Base-by-base conservation (phyloP, 768 basidiomycete species). In the Boletus eberwhitei region DNA sequence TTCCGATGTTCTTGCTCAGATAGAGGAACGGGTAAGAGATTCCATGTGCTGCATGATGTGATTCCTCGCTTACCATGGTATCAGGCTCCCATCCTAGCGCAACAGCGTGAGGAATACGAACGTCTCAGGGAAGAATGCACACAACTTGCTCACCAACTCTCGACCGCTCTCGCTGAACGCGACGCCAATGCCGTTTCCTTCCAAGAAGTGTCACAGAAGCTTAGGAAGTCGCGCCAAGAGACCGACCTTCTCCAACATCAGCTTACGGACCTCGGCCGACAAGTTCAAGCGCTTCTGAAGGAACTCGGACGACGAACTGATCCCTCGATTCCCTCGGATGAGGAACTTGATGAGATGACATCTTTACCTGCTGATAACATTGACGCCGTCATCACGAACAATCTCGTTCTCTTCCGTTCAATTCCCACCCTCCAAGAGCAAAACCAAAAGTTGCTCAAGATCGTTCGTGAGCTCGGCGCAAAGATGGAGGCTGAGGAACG, bases 51-150 rank as follows among this genome's bases (percentile, higher is more conserved):
- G 7, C 11, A 8, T 36, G 7, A 24, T 9, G 3, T 8, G 1
- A 6, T 5, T 2, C 16, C 19, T 48, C 22, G 36, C 35, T 60
- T 32, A 53, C 37, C 54, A 21, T 49, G 48, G 2, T 57, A 29
- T 5, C 59, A 97, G 94, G 93, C 93, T 14, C 96, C 96, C 9
- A 78, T 93, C 24, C 78, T 99, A 8, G 85, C 88, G 16, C 90
- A 96, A 69, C 96, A 98, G 73, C 87, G 91, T 19, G 76, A 78
- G 5, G 95, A 98, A 70, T 94, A 96, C 66, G 88, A 90, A 60
- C 87, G 90, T 17, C 75, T 94, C 12, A 84, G 85, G 61, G 79
- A 81, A 3, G 93, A 96, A 69, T 86, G 90, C 4, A 75, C 85
- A 29, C 86, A 92, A 48, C 84, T 98, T 22, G 86, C 90, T 2